A percentile compares a stretch with the other conserved stretches of the same genome.
Evolutionary conservation across 2,329 filamentous ascomycete genomes (phyloP).

Genomic region (Sclerotinia sclerotiorum): DNA sequence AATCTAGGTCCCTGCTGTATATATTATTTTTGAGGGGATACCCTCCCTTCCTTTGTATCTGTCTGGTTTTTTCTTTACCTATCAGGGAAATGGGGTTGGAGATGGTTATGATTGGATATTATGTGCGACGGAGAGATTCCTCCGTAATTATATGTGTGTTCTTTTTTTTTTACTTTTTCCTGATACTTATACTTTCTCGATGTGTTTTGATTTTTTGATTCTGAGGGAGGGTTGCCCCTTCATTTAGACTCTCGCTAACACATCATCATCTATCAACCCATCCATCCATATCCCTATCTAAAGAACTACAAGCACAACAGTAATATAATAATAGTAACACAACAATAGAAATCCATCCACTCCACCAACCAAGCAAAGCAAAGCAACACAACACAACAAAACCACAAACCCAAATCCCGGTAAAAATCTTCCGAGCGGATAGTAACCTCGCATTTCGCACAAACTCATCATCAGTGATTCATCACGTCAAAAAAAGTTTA

Average conservation of each 20-base stretch:
- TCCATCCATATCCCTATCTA: background rate
- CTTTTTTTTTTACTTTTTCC: too few species aligned
- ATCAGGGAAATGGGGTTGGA: too few species aligned
- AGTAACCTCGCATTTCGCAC: background rate
- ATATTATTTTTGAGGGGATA: background rate
- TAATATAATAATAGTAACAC: too few species aligned
- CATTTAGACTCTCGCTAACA: background rate
- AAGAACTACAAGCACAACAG: background rate
- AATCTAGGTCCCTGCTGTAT: background rate
- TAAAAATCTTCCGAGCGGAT: conserved; percentile 7
- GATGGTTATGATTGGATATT: background rate
- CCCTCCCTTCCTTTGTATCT: too few species aligned
- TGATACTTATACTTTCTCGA: background rate
- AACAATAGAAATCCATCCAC: too few species aligned
- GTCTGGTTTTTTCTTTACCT: too few species aligned
- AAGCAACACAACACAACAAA: too few species aligned
- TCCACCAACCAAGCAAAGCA: too few species aligned
- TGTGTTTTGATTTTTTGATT: background rate
- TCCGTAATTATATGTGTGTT: background rate
- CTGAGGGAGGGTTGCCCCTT: background rate
- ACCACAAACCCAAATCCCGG: background rate
- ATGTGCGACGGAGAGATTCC: background rate
- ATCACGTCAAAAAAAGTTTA: background rate
- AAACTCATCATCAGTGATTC: background rate
- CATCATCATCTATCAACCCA: background rate